These are phyloP conservation scores for Trypanosomatidae sp. DNA, from an alignment of 208 protist genomes.

Conservation along the genomic window DNA sequence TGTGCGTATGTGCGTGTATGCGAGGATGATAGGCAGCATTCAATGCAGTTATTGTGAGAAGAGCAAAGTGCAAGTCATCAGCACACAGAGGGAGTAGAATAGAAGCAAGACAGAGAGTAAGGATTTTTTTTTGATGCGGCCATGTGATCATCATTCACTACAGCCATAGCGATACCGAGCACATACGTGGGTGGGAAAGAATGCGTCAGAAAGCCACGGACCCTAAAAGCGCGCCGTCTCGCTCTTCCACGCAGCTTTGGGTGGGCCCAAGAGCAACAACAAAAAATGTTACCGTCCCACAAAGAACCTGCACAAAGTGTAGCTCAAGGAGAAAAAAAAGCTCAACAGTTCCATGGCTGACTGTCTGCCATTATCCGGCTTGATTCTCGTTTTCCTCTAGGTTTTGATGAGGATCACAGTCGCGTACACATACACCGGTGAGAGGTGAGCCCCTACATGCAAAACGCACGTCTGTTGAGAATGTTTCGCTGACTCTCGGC, in stretches of 20 bases:
- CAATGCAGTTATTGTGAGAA: not conserved
- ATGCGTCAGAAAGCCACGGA: conserved; percentile 3
- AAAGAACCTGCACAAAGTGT: not conserved
- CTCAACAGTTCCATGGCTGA: not conserved
- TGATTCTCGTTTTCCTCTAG: not conserved
- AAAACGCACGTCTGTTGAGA: not conserved
- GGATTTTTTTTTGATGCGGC: not conserved
- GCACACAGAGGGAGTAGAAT: conserved; percentile 6
- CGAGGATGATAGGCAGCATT: too few relatives aligned
- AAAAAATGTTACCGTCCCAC: not conserved
- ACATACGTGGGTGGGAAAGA: not conserved
- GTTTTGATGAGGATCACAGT: not conserved
- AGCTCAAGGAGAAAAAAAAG: not conserved
- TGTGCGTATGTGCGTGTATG: not conserved
- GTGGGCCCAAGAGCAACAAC: not conserved
- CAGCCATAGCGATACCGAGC: not conserved
- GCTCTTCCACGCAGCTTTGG: not conserved
- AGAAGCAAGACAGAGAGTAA: conserved; percentile 9
- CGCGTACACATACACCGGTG: not conserved
- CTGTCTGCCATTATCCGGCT: not conserved
- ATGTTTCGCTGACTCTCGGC: not conserved
- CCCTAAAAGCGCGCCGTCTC: too few relatives aligned
- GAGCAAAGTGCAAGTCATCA: not conserved
- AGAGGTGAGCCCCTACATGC: not conserved
- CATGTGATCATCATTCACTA: not conserved